A percentile compares a stretch with the other conserved stretches of the same genome.
Conservation (phyloP, 1,284 basidiomycete species). For the Xanthoconium separans region DNA sequence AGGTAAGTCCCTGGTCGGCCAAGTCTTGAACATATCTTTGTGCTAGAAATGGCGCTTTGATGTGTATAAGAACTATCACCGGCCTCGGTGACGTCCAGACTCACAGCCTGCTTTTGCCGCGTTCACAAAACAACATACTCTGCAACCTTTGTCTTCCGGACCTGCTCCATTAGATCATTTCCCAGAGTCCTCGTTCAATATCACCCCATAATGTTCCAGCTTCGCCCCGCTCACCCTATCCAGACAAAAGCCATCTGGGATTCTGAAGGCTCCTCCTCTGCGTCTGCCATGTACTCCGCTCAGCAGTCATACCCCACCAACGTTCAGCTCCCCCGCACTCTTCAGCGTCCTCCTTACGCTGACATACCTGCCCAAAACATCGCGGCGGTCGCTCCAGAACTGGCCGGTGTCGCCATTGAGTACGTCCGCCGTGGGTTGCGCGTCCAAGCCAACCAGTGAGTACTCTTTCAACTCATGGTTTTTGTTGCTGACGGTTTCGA, state of each 20-base stretch:
- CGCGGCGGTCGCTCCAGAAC: conserved; percentile 52
- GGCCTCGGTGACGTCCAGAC: conserved; percentile 18
- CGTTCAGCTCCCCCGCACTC: conserved; percentile 58
- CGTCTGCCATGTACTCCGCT: conserved; percentile 27
- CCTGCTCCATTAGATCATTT: conserved; percentile 17
- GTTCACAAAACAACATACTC: conserved; percentile 15
- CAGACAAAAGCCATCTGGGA: conserved; percentile 37
- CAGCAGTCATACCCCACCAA: conserved; percentile 34
- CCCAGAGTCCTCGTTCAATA: conserved; percentile 4
- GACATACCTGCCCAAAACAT: conserved; percentile 55
- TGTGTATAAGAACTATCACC: conserved; percentile 28
- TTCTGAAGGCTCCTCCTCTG: conserved; percentile 29
- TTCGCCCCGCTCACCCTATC: conserved; percentile 35
- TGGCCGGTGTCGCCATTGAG: conserved; percentile 54
- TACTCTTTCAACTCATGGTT: conserved; percentile 14
- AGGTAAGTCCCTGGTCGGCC: conserved; percentile 22
- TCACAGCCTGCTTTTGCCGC: conserved; percentile 13
- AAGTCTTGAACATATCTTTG: conserved; percentile 33
- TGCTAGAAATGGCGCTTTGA: conserved; percentile 28
- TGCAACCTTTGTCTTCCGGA: conserved; percentile 19
- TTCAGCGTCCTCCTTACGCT: conserved; percentile 51
- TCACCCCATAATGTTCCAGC: conserved; percentile 32
- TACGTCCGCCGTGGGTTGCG: conserved; percentile 57
- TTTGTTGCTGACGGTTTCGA: conserved; percentile 6
- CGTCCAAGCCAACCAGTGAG: conserved; percentile 50